Evolutionary conservation across 805 yeast species (phyloP).

Genomic region (Saturnispora serradocipensis): DNA sequence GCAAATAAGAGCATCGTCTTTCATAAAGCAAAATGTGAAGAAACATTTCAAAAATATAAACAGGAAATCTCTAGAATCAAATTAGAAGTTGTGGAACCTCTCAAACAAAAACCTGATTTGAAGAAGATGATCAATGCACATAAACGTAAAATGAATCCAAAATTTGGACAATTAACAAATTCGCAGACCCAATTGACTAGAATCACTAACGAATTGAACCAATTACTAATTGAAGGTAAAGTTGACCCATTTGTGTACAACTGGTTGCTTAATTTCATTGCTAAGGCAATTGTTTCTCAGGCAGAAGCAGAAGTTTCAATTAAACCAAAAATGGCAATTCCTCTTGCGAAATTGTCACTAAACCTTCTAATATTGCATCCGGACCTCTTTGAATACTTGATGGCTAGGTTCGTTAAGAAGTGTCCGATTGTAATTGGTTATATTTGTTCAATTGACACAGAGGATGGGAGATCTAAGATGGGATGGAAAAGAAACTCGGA

Average conservation of each 20-base stretch:
- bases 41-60: constrained; percentile 38
- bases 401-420: constrained; percentile 82
- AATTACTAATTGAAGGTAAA: constrained; percentile 40
- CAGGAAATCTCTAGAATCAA: constrained; percentile 52
- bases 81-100: constrained; percentile 43
- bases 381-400: constrained; percentile 44
- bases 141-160: constrained; percentile 74
- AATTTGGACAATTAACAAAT: constrained; percentile 84
- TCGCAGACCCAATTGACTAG: constrained; percentile 48
- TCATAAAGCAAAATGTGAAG: constrained; percentile 31
- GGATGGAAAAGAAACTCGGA: constrained; percentile 65
- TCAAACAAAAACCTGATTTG: constrained; percentile 34
- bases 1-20: constrained; percentile 16
- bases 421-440: constrained; percentile 87
- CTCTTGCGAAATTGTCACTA: constrained; percentile 61
- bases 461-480: constrained; percentile 73
- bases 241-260: constrained; percentile 42
- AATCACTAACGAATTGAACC: constrained; percentile 42
- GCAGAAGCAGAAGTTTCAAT: constrained; percentile 89
- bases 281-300: constrained; percentile 81
- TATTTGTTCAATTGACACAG: constrained; percentile 66
- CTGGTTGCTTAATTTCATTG: constrained; percentile 74
- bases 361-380: constrained; percentile 40
- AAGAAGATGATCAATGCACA: constrained; percentile 48
- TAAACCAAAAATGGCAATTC: constrained; percentile 65